Evolutionary conservation across 129 eudicot genomes (phyloP), one percentile per base, ranked within the genome.

Genomic region (Flaveria sonorensis): DNA sequence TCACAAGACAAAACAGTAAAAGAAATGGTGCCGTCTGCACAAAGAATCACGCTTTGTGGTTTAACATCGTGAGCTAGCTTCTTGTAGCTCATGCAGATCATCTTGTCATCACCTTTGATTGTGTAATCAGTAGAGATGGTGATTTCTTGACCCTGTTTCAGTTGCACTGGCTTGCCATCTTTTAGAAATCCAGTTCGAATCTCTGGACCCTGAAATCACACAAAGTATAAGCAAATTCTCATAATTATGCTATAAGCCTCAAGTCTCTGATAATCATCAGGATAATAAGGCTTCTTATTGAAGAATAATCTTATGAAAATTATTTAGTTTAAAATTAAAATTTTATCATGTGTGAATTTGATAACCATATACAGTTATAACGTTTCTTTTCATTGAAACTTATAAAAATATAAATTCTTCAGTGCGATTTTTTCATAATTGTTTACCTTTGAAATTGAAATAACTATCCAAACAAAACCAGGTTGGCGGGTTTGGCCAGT

Each of bases 51-150:
- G 45, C 86, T 88, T 66, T 83, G 88, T 20, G 93, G 93, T 72
- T 84, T 83, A 15, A 86, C 88, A 47, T 88, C 93, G 26, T 81
- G 82, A 11, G 93, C 90, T 81, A 88, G 62, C 81, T 88, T 88
- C 72, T 88, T 86, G 90, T 88, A 88, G 88, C 93, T 88, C 93
- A 88, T 88, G 88, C 86, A 86, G 60, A 88, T 88, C 82, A 71
- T 83, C 18, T 79, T 77, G 45, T 77, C 78, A 26, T 88, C 88
- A 3, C 93, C 93, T 86, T 86, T 81, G 24, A 88, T 79, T 71
- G 72, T 73, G 79, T 88, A 88, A 75, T 88, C 92, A 8, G 89
- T 88, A 28, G 92, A 85, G n/a, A 88, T 83, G 10, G 92, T 83
- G 77, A 88, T 88, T 74, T 88, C 93, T 71, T 86, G 87, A 70